Base-by-base conservation (phyloP, 169 alveolate genomes). In the Cryptosporidium sp. region DNA sequence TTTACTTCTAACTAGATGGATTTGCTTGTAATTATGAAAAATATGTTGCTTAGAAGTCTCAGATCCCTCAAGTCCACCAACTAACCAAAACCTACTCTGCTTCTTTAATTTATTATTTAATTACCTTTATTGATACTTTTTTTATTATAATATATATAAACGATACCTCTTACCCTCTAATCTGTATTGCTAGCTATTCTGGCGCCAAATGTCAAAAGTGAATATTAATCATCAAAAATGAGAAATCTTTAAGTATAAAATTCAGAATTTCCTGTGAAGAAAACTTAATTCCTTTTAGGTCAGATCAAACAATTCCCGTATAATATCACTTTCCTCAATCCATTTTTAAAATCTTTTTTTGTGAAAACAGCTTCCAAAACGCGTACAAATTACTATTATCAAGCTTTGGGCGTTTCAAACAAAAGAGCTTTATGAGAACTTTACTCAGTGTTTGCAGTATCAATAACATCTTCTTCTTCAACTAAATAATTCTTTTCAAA, bases 151-250 rank as follows among this genome's bases (percentile, higher is more conserved):
- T 41, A 41, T 41, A 41, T 23, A 55, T 55, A 21, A 4, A 8
- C 67, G 37, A n/a, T n/a, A 26, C 39, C 37, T 12, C 67, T 26
- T 55, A 21, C 67, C 67, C 67, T 10, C 67, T 3, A 50, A 55
- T 26, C 29, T 55, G 37, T 8, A n/a, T 12, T 55, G 8, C 12
- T 55, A 8, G 7, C 7, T 0, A 1, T 6, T 23, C 8, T 55
- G 67, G 67, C 67, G 67, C 67, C 67, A 55, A 55, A 23, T 55
- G 67, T 55, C 67, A 55, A n/a, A 55, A 23, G 14, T 55, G 67
- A 55, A 55, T 21, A 55, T 48, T 48, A 45, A 12, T 45, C 1
- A 48, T 16, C 21, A 16, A 14, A 48, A 16, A 16, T 48, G 14
- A 41, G 55, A 48, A 16, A 48, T 48, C 23, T 48, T 8, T 14